A percentile compares a stretch with the other conserved stretches of the same genome.
phyloP scores from a whole-genome alignment of 306 rosid genomes.

The Lathyrus oleraceus region DNA sequence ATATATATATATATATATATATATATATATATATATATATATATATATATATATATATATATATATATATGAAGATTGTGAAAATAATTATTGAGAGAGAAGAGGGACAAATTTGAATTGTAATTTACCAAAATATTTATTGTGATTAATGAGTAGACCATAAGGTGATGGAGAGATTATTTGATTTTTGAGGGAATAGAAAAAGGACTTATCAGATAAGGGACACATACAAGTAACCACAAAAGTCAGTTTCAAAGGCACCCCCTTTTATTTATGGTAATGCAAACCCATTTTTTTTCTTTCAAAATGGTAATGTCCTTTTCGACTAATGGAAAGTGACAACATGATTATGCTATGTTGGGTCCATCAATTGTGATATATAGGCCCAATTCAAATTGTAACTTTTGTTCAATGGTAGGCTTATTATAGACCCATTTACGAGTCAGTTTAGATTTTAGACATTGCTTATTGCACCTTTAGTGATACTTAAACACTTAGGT shows the following conservation, averaged over 20 bases:
- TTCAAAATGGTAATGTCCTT: background rate
- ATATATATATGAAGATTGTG: background rate
- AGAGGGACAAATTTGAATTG: background rate
- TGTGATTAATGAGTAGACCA: constrained; percentile 17
- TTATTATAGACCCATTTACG: too few relatives aligned
- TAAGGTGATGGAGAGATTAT: constrained; percentile 24
- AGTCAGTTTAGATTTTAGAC: too few relatives aligned
- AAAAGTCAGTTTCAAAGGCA: background rate
- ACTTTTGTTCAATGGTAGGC: too few relatives aligned
- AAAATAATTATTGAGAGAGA: background rate
- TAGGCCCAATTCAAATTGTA: background rate
- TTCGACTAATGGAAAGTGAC: constrained; percentile 16
- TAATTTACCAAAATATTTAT: background rate
- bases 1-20: background rate
- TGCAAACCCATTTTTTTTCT: too few relatives aligned
- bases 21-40: background rate
- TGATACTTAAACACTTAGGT: too few relatives aligned
- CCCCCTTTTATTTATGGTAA: background rate
- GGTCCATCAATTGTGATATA: background rate
- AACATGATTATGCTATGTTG: background rate
- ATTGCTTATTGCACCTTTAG: too few relatives aligned
- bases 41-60: background rate
- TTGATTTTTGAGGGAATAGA: background rate
- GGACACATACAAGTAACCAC: constrained; percentile 15
- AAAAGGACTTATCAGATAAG: background rate